Evolutionary conservation across 495 filamentous ascomycete genomes (phyloP).

Genomic region (Aspergillus bridgeri): DNA sequence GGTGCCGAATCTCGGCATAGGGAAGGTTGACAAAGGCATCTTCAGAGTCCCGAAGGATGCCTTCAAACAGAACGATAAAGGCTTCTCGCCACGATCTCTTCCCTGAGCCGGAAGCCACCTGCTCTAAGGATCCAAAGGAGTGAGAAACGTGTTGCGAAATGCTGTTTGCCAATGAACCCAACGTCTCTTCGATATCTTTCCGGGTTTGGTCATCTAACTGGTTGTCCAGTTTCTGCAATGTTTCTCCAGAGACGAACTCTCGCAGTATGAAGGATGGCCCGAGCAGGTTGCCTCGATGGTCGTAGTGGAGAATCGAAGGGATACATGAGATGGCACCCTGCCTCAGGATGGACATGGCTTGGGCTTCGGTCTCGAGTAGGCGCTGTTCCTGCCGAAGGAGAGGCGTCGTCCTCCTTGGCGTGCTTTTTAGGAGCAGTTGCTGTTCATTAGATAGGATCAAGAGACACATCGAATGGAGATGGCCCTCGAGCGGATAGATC

Average conservation of each 20-base stretch:
- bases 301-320: slow-evolving; percentile 51
- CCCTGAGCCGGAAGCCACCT: slow-evolving; percentile 46
- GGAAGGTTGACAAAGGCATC: slow-evolving; percentile 66
- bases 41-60: slow-evolving; percentile 63
- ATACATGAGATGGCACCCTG: slow-evolving; percentile 44
- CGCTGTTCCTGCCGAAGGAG: slow-evolving; percentile 57
- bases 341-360: slow-evolving; percentile 45
- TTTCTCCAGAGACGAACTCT: slow-evolving; percentile 45
- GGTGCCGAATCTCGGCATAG: slow-evolving; percentile 58
- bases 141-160: slow-evolving; percentile 40
- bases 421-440: slow-evolving; percentile 50
- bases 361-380: slow-evolving; percentile 55
- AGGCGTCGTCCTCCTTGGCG: slow-evolving; percentile 47
- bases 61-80: slow-evolving; percentile 59
- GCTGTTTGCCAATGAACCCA: slow-evolving; percentile 31
- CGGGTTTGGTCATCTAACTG: slow-evolving; percentile 36
- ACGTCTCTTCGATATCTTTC: slow-evolving; percentile 41
- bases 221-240: slow-evolving; percentile 37
- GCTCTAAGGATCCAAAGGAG: slow-evolving; percentile 49
- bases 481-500: slow-evolving; percentile 43
- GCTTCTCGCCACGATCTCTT: slow-evolving; percentile 58
- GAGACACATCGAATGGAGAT: slow-evolving; percentile 51
- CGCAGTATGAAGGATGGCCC: slow-evolving; percentile 48
- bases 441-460: slow-evolving; percentile 53
- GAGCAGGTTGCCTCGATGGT: slow-evolving; percentile 34